phyloP scores from a whole-genome alignment of 352 stramenopile genomes.

The Globisporangium nagaii region DNA sequence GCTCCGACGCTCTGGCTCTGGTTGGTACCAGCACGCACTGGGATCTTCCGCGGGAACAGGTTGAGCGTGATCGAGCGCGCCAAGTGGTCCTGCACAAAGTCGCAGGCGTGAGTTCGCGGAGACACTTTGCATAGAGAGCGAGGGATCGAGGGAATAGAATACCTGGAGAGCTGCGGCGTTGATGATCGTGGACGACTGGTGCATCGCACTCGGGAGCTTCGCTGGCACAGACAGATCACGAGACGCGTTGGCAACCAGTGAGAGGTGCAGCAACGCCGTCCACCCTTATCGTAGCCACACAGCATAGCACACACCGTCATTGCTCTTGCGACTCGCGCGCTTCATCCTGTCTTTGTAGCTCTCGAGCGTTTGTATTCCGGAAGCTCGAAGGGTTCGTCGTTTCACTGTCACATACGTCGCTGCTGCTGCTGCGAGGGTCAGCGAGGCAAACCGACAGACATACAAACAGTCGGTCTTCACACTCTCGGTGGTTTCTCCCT shows the following conservation, averaged over 20 bases:
- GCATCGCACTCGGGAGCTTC: constrained; percentile 12
- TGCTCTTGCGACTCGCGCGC: not conserved
- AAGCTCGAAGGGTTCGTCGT: too few relatives aligned
- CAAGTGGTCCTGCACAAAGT: constrained; percentile 31
- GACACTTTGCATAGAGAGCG: too few relatives aligned
- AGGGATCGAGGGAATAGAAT: too few relatives aligned
- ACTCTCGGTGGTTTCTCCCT: constrained; percentile 5
- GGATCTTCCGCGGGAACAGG: constrained; percentile 15
- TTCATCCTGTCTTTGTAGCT: not conserved
- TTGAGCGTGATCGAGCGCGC: constrained; percentile 46
- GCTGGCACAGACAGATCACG: constrained; percentile 1
- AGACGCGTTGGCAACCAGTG: not conserved
- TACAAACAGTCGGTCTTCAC: not conserved
- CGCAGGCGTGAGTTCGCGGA: too few relatives aligned
- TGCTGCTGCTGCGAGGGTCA: too few relatives aligned
- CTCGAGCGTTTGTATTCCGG: too few relatives aligned
- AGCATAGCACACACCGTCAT: not conserved
- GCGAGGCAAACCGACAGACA: too few relatives aligned
- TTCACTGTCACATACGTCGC: too few relatives aligned
- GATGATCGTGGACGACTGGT: constrained; percentile 49
- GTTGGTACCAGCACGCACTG: not conserved
- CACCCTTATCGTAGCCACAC: not conserved
- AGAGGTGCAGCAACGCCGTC: not conserved
- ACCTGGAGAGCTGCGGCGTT: constrained; percentile 73
- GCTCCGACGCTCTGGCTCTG: not conserved